Conservation (phyloP, 2,329 filamentous ascomycete genomes). For the Trichoderma endophyticum region DNA sequence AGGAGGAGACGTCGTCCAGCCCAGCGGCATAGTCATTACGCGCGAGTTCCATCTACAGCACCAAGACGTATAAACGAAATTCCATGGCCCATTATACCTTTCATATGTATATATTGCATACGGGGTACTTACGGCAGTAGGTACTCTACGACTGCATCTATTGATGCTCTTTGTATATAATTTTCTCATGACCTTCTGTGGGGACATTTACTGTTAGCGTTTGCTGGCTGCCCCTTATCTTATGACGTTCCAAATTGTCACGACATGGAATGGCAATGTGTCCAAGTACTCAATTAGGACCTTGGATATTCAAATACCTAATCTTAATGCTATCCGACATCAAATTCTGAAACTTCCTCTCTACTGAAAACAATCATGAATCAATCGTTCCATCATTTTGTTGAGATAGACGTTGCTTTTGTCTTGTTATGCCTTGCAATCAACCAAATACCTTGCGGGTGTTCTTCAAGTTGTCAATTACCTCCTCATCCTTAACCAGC, state of each 20-base stretch:
- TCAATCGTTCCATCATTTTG: not conserved
- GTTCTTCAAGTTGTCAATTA: conserved; percentile 11
- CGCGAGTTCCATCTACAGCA: conserved; percentile 15
- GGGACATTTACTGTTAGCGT: not conserved
- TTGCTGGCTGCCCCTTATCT: not conserved
- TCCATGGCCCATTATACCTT: not conserved
- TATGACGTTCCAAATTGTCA: not conserved
- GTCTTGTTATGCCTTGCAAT: not conserved
- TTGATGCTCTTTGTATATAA: not conserved
- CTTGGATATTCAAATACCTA: not conserved
- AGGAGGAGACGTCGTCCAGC: not conserved
- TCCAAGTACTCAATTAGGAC: not conserved
- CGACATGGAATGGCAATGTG: not conserved
- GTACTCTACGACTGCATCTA: not conserved
- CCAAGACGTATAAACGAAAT: not conserved
- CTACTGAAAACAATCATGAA: not conserved
- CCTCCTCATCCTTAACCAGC: conserved; percentile 42
- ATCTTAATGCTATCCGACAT: not conserved
- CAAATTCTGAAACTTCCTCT: not conserved
- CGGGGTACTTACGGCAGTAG: not conserved
- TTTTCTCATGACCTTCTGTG: not conserved
- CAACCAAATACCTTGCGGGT: not conserved
- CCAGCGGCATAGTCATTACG: conserved; percentile 17
- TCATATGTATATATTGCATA: not conserved
- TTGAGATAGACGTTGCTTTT: not conserved